Base-by-base conservation (phyloP, 345 rosid genomes). In the Hypericum androsaemum region DNA sequence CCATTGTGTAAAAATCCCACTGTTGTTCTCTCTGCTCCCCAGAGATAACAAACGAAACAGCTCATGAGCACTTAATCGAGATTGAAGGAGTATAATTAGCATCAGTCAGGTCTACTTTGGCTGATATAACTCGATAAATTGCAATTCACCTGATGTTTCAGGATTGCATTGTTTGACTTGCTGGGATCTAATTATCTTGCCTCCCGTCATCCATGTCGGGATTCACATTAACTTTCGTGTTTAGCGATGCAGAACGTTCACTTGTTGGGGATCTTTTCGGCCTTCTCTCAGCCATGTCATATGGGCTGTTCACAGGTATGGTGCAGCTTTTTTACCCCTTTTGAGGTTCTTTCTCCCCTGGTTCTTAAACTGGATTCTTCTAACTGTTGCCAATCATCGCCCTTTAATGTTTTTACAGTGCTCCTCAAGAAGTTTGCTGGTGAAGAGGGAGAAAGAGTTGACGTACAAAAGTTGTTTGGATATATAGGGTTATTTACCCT, bases 391-490 rank as follows among this genome's bases (percentile, higher is more conserved):
- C 43, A 51, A 58, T 53, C 51, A 15, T 13, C 47, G 41, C 39
- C n/a, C 32, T 1, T 40, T 37, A 71, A 12, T 51, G 17, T 43
- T 73, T 60, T 58, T 64, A 65, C 94, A 94, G 99, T 94, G 64
- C 97, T 94, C 57, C 95, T 94, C 39, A 94, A 88, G 70, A 94
- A 94, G 77, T 82, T 88, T 55, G 77, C 88, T 0, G 99, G 99
- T 11, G 99, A 86, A 65, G 99, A 81, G 81, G 97, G 97, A 61
- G 94, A 80, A 74, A 76, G 88, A 43, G 79, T 75, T 61, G 97
- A 88, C 66, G 92, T 94, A 67, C 97, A 94, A 64, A 94, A 88
- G 84, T 65, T 94, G 69, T 94, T 94, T 60, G 99, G 99, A 50
- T 94, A 88, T 63, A 83, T 94, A 22, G 99, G 99, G 59, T 64